Conservation (phyloP, 441 rosid genomes). For the Adansonia madagascariensis region DNA sequence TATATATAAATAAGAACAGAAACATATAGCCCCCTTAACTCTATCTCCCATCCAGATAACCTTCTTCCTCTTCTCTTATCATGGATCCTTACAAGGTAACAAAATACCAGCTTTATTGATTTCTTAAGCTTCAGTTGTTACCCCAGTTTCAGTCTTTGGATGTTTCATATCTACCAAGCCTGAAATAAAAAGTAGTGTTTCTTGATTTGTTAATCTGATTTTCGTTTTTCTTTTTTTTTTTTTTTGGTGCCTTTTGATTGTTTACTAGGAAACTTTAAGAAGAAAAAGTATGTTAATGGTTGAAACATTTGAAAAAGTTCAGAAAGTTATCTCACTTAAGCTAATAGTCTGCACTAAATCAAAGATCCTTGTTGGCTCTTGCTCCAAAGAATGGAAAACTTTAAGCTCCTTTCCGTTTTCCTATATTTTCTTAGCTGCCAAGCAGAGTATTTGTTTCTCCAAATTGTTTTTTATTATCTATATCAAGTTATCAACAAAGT, state of each 20-base stretch:
- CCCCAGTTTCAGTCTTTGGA: background rate
- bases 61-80: slow-evolving; percentile 1
- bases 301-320: background rate
- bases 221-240: background rate
- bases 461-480: background rate
- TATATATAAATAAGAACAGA: background rate
- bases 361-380: background rate
- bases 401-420: background rate
- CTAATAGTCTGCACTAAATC: too few species aligned
- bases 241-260: background rate
- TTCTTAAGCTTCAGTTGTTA: slow-evolving; percentile 5
- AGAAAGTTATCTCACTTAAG: too few species aligned
- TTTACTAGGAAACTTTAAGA: background rate
- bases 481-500: background rate
- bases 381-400: background rate
- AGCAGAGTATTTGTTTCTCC: background rate
- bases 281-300: background rate
- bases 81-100: slow-evolving; percentile 24
- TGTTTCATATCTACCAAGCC: background rate
- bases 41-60: background rate
- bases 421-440: background rate
- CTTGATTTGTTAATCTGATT: background rate
- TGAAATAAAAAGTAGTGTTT: background rate
- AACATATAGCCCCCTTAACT: background rate
- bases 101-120: background rate